A percentile compares a stretch with the other conserved stretches of the same genome.
Conservation (phyloP, 768 basidiomycete species). For the Collybia sordida region DNA sequence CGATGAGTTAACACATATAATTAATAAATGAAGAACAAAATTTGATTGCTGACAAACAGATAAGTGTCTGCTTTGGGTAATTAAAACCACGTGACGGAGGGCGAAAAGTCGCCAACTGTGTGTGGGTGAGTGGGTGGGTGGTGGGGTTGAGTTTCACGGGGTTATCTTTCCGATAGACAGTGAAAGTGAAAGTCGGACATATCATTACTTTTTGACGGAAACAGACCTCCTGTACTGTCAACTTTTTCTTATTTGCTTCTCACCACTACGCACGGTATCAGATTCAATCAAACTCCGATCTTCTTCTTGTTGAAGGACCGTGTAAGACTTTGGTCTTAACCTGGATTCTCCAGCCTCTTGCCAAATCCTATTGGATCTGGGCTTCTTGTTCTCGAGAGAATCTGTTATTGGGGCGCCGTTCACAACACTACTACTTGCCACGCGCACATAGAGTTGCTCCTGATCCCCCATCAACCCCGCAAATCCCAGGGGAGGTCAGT, state of each 20-base stretch:
- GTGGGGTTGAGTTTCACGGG: too few relatives aligned
- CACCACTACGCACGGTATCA: conserved; percentile 12
- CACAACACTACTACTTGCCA: conserved; percentile 21
- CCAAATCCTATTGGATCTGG: conserved; percentile 4
- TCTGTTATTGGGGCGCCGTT: conserved; percentile 19
- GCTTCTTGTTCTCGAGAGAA: conserved; percentile 10
- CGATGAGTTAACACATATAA: too few relatives aligned
- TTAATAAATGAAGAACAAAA: too few relatives aligned
- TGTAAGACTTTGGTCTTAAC: conserved; percentile 6
- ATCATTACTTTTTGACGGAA: background rate
- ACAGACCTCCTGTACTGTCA: background rate
- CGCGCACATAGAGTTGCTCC: conserved; percentile 13
- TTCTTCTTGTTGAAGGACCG: conserved; percentile 7
- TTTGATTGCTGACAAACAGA: too few relatives aligned
- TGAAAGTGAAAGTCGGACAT: too few relatives aligned
- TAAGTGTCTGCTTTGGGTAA: too few relatives aligned
- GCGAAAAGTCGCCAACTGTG: too few relatives aligned
- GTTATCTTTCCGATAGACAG: too few relatives aligned
- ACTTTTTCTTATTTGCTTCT: conserved; percentile 7
- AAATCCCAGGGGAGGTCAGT: conserved; percentile 4
- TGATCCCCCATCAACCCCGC: conserved; percentile 7
- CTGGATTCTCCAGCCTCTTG: conserved; percentile 11
- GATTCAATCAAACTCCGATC: conserved; percentile 14
- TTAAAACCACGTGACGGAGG: too few relatives aligned
- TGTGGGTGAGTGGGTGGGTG: too few relatives aligned